Evolutionary conservation across 257 asterid genomes (phyloP).

Genomic region (Perilla frutescens): DNA sequence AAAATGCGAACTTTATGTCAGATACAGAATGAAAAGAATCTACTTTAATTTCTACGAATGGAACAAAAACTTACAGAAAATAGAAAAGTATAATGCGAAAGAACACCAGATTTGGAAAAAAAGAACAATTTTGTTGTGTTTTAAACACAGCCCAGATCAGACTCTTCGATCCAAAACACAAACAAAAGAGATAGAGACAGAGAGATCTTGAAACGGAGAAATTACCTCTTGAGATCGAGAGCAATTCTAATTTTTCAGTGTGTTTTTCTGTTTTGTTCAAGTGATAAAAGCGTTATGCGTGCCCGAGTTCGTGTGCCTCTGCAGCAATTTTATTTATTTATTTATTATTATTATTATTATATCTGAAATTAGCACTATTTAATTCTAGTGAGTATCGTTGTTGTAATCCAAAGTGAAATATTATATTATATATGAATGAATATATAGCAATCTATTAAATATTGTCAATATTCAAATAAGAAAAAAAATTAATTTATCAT

Average conservation of each 20-base stretch:
- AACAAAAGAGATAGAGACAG: background rate
- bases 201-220: constrained; percentile 27
- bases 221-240: constrained; percentile 32
- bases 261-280: background rate
- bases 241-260: constrained; percentile 11
- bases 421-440: no score
- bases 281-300: background rate
- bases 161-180: background rate
- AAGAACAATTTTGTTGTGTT: background rate
- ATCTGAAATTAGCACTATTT: background rate
- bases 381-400: background rate
- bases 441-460: no score
- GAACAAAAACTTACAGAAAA: background rate
- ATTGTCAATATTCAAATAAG: no score
- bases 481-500: no score
- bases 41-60: constrained; percentile 9
- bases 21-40: constrained; percentile 1
- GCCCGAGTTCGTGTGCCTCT: background rate
- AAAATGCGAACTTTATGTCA: constrained; percentile 9
- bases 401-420: no score
- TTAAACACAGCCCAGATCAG: constrained; percentile 27
- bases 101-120: background rate
- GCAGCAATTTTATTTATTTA: background rate
- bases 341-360: background rate
- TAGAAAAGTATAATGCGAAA: background rate